Evolutionary conservation across 306 rosid species (phyloP).

Genomic region (Vigna hirtella): DNA sequence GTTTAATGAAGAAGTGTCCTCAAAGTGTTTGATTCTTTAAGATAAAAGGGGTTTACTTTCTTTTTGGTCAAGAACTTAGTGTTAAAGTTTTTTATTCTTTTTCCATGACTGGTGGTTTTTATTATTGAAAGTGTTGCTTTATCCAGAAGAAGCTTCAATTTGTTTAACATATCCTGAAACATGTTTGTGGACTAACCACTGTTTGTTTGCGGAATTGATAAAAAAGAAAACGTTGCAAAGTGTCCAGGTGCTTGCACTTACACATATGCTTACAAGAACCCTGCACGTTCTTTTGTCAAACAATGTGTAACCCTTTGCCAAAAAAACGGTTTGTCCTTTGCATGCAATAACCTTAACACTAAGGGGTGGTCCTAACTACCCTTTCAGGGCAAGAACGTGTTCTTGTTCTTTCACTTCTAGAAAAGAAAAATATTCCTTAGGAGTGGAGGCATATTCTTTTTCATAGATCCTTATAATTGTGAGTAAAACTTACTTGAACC

Average conservation of each 20-base stretch:
- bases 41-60: too few relatives aligned
- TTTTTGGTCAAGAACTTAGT: too few relatives aligned
- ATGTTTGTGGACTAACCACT: constrained; percentile 24
- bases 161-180: constrained; percentile 29
- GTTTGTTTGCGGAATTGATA: constrained; percentile 21
- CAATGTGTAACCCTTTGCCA: neutral
- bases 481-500: too few relatives aligned
- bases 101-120: too few relatives aligned
- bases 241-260: constrained; percentile 47
- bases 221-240: constrained; percentile 7
- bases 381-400: constrained; percentile 14
- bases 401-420: neutral
- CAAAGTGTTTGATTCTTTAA: too few relatives aligned
- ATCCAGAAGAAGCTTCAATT: constrained; percentile 7
- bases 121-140: neutral
- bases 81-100: too few relatives aligned
- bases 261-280: constrained; percentile 27
- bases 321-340: constrained; percentile 23
- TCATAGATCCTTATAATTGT: too few relatives aligned
- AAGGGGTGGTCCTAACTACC: constrained; percentile 20
- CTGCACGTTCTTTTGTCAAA: constrained; percentile 41
- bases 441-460: too few relatives aligned
- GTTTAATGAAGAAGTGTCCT: too few relatives aligned
- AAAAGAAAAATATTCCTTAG: too few relatives aligned
- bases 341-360: neutral